A percentile compares a stretch with the other conserved stretches of the same genome.
These are phyloP conservation scores for Coemansia sp. DNA, from an alignment of 192 early-diverging fungal genomes.

Conservation along the genomic window DNA sequence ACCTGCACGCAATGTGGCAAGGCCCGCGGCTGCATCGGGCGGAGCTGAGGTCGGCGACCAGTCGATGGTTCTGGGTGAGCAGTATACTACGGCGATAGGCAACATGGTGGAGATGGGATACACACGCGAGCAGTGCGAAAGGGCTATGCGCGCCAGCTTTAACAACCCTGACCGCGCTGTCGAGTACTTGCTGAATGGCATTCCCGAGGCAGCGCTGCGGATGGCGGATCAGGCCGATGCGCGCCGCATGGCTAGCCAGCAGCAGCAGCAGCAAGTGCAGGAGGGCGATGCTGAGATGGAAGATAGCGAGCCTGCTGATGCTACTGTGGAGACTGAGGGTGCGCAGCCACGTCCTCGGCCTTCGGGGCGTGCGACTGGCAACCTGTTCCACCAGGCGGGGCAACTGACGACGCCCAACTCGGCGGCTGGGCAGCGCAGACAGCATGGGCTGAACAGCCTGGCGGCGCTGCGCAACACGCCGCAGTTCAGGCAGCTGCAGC, in stretches of 20 bases:
- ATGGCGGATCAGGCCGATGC: conserved; percentile 47
- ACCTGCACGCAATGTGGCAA: conserved; percentile 37
- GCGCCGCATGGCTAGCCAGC: conserved; percentile 10
- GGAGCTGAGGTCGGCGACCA: conserved; percentile 54
- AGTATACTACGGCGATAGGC: conserved; percentile 78
- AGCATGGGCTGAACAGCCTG: conserved; percentile 40
- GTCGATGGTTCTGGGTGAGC: conserved; percentile 62
- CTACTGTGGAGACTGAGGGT: not conserved
- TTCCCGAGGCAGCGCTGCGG: conserved; percentile 54
- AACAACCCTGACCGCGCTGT: conserved; percentile 98
- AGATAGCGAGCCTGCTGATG: conserved; percentile 1
- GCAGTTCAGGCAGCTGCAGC: conserved; percentile 92
- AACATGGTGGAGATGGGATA: conserved; percentile 98
- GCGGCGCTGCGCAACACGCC: conserved; percentile 69
- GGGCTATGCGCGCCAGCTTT: conserved; percentile 94
- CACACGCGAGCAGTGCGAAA: conserved; percentile 78
- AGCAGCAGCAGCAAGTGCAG: conserved; percentile 51
- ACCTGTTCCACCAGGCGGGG: conserved; percentile 65
- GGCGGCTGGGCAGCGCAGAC: conserved; percentile 20
- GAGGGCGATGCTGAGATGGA: conserved; percentile 4
- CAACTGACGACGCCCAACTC: conserved; percentile 17
- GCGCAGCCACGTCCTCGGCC: conserved; percentile 14
- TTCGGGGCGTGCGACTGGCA: conserved; percentile 31
- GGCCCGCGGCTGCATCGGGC: not conserved
- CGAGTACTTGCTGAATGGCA: conserved; percentile 86